phyloP scores from a whole-genome alignment of 305 asterid species.

The Fraxinus platypoda region DNA sequence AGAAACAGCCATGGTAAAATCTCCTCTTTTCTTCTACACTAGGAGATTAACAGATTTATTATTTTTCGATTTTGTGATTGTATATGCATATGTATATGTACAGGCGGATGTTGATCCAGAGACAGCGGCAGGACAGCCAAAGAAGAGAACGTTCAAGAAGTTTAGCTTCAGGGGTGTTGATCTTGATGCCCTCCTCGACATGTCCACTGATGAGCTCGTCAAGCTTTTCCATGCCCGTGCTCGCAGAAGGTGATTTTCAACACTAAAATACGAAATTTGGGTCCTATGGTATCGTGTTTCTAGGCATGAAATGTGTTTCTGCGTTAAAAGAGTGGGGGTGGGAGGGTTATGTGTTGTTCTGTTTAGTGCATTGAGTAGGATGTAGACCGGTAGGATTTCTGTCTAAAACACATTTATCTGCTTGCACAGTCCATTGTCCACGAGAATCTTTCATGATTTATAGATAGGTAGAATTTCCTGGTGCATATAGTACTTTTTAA shows the following conservation, averaged over 20 bases:
- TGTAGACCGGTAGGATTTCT: no score
- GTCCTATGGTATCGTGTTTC: neutral
- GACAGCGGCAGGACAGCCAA: conserved; percentile 45
- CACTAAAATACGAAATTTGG: neutral
- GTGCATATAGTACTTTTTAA: no score
- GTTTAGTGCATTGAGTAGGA: no score
- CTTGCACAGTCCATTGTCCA: neutral
- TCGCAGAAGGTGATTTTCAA: conserved; percentile 36
- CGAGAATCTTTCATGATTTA: neutral
- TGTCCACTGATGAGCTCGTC: conserved; percentile 49
- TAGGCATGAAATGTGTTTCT: neutral
- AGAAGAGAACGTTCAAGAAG: conserved; percentile 59
- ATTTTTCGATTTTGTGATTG: neutral
- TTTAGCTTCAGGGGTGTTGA: conserved; percentile 52
- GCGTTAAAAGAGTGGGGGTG: neutral
- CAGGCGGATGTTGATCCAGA: conserved; percentile 48
- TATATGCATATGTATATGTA: neutral
- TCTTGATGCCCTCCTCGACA: conserved; percentile 49
- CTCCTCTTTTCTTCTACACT: neutral
- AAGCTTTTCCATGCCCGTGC: conserved; percentile 47
- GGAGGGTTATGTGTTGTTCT: neutral
- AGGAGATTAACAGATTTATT: neutral
- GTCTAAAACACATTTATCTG: neutral
- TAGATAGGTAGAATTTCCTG: no score
- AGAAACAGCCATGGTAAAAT: conserved; percentile 26